Base-by-base conservation (phyloP, 768 basidiomycete genomes). In the Phlebiopsis flavidoalba region DNA sequence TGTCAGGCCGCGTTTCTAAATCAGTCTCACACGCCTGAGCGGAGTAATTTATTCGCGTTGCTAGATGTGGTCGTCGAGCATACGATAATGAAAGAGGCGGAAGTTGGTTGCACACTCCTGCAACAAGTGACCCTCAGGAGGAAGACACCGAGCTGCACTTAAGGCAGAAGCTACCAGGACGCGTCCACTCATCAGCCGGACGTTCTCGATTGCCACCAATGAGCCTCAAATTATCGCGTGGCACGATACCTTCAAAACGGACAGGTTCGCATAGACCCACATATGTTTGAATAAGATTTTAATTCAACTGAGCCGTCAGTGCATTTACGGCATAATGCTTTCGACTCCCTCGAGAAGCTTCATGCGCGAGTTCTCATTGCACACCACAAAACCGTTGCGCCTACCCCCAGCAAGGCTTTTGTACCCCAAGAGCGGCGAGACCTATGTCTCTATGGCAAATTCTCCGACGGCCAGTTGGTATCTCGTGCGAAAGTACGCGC, bases 391-490 rank as follows among this genome's bases (percentile, higher is more conserved):
- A 82, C 84, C 47, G 80, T 86, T 14, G 74, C 81, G 3, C 72
- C 82, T 17, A 80, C 90, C 4, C 66, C 87, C n/a, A 83, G 81
- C 53, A 31, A 6, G 26, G n/a, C n/a, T 31, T 95, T 94, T 68
- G 77, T 79, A 5, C 96, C 96, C 0, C 87, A 85, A 69, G 84
- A 82, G 19, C 95, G 95, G 8, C 26, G 26, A n/a, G 95, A 98
- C 59, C 79, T 98, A 26, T n/a, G 26, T 31, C 92, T 99, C 17
- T 93, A 93, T 12, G 96, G 95, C 17, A 94, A 94, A 70, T 98
- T 98, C 75, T 91, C 89, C 52, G 91, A 97, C 68, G 92, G 92
- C 8, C 79, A 88, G 52, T 99, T 96, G 97, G 98, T 98, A 74
- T 31, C n/a, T n/a, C 90, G 96, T 55, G 96, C 96, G 48, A 91